A percentile compares a stretch with the other conserved stretches of the same genome.
Evolutionary conservation across 108 stramenopile species (phyloP).

Genomic region (Chaetoceros tenuissimus): DNA sequence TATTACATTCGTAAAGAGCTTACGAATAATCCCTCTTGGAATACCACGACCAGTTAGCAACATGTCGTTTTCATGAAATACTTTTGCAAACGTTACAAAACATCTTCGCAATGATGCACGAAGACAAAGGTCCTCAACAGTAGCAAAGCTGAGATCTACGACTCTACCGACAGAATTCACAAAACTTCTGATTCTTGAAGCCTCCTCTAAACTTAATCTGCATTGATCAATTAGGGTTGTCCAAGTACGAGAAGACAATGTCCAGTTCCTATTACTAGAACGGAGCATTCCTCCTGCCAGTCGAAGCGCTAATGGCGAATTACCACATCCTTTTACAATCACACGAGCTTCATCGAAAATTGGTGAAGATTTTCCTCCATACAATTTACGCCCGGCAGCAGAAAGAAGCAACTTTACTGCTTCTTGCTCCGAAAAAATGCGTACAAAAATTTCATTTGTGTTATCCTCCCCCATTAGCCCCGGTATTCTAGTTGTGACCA

Average conservation of each 20-base stretch:
- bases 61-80: slow-evolving; percentile 76
- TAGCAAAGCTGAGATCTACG: slow-evolving; percentile 71
- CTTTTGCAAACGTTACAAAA: slow-evolving; percentile 77
- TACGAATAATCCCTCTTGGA: slow-evolving; percentile 61
- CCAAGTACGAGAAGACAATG: slow-evolving; percentile 72
- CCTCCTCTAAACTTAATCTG: slow-evolving; percentile 72
- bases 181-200: slow-evolving; percentile 75
- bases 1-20: slow-evolving; percentile 60
- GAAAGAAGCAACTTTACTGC: slow-evolving; percentile 79
- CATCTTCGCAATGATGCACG: slow-evolving; percentile 59
- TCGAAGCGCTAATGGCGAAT: slow-evolving; percentile 74
- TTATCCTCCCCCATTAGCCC: slow-evolving; percentile 57
- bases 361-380: slow-evolving; percentile 70
- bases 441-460: slow-evolving; percentile 81
- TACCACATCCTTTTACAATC: slow-evolving; percentile 83
- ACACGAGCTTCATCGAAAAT: slow-evolving; percentile 79
- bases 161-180: slow-evolving; percentile 69
- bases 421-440: slow-evolving; percentile 80
- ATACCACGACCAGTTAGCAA: slow-evolving; percentile 69
- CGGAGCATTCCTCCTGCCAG: slow-evolving; percentile 82
- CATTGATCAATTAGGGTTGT: slow-evolving; percentile 63
- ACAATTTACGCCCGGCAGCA: slow-evolving; percentile 71
- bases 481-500: slow-evolving; percentile 74
- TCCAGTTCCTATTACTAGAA: slow-evolving; percentile 74
- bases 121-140: slow-evolving; percentile 42